Base-by-base conservation (phyloP, 1,284 basidiomycete species). In the Cryptococcus jaspeensis region DNA sequence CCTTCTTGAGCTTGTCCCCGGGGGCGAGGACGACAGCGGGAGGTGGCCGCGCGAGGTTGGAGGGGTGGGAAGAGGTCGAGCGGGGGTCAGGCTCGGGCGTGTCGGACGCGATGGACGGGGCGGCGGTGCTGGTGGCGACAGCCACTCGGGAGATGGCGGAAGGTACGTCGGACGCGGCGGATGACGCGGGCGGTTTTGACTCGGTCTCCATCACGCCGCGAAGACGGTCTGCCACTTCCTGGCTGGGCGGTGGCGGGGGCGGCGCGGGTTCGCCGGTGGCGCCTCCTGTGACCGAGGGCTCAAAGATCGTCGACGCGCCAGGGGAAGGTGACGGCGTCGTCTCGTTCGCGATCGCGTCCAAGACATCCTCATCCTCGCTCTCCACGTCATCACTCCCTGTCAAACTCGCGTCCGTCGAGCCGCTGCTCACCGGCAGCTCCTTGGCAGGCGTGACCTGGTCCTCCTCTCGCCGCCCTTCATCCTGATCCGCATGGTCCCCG, bases 1-100 rank as follows among this genome's bases (percentile, higher is more conserved):
- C 79, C 61, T 83, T 81, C 76, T 95, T 96, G 65, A 94, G 80
- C 59, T 82, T 79, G 66, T 93, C 90, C 0, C 92, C 93, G 0
- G 77, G 72, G 6, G 75, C 69, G 1, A 74, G 40, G 23, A 46
- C 56, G 11, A 46, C 59, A 18, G 22, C 53, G 2, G 41, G 40
- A 9, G 36, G 28, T 2, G 40, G 41, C 32, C 9, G 28, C 6
- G 50, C 16, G 12, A 22, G 22, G 15, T 36, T n/a, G 20, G 45
- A 41, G 7, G 42, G 45, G 12, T 47, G 52, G 23, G n/a, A 18
- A 25, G 50, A 6, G 18, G 44, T 47, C 16, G 52, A 25, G 15
- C 47, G 8, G 25, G 44, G 35, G 20, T 50, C 37, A 48, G 37
- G 41, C 23, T 55, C 50, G 22, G 37, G 48, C 43, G 13, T 52